Evolutionary conservation across 2,329 filamentous ascomycete genomes (phyloP).

Genomic region (Huntiella abstrusa): DNA sequence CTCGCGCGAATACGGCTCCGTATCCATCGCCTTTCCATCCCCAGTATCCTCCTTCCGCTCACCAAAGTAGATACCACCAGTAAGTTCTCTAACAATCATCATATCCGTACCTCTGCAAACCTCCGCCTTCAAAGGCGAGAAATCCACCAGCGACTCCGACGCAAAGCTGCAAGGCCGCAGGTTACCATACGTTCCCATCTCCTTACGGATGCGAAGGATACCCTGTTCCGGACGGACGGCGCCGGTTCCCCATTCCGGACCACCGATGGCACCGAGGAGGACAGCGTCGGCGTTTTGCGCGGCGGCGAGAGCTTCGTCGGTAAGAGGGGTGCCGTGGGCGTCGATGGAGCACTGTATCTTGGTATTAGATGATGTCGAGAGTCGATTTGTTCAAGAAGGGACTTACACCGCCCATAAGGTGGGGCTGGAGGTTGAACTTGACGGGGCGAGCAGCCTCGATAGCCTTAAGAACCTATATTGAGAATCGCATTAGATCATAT

Average conservation of each 20-base stretch:
- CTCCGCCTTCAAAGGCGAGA: constrained; percentile 70
- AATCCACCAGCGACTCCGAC: constrained; percentile 63
- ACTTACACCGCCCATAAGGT: constrained; percentile 80
- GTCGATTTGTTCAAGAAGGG: background rate
- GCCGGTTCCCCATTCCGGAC: constrained; percentile 90
- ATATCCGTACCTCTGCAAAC: constrained; percentile 80
- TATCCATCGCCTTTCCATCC: constrained; percentile 59
- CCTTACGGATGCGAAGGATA: constrained; percentile 75
- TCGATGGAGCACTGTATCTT: constrained; percentile 64
- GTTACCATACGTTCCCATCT: constrained; percentile 88
- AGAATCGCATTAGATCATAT: background rate
- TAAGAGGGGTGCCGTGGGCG: constrained; percentile 57
- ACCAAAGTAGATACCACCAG: constrained; percentile 89
- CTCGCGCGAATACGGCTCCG: constrained; percentile 62
- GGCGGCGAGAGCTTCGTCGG: constrained; percentile 62
- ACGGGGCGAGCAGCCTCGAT: constrained; percentile 52
- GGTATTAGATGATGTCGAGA: background rate
- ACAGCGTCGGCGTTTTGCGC: constrained; percentile 78
- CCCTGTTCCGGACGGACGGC: constrained; percentile 81
- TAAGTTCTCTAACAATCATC: constrained; percentile 80
- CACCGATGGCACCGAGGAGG: constrained; percentile 81
- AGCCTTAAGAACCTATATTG: constrained; percentile 50
- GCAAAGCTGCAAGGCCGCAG: constrained; percentile 92
- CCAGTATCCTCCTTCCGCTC: constrained; percentile 66
- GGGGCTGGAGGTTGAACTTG: constrained; percentile 78